Evolutionary conservation across 257 asterid species (phyloP).

Genomic region (Hygrophila difformis): DNA sequence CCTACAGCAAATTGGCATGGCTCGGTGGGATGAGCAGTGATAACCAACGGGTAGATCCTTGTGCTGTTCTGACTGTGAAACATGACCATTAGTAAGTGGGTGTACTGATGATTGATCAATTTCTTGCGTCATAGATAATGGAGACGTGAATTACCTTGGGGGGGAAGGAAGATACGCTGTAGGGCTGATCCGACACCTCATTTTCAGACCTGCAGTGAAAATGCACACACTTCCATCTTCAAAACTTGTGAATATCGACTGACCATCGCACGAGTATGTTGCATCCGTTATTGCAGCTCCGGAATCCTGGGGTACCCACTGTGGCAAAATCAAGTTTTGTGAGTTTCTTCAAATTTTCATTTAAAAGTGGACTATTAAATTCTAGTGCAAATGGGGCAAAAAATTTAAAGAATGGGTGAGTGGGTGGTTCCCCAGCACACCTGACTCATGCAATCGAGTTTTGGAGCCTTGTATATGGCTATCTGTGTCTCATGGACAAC

Average conservation of each 20-base stretch:
- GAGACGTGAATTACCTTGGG: conserved; percentile 27
- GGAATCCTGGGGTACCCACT: conserved; percentile 44
- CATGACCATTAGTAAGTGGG: not conserved
- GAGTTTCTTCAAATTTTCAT: not conserved
- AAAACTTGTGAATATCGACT: conserved; percentile 35
- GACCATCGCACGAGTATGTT: conserved; percentile 55
- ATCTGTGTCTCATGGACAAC: conserved; percentile 47
- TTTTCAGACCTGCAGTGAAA: conserved; percentile 29
- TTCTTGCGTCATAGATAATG: not conserved
- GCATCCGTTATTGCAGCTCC: conserved; percentile 46
- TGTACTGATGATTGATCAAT: not conserved
- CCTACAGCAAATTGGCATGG: conserved; percentile 55
- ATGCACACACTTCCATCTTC: conserved; percentile 37
- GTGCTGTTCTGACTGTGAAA: conserved; percentile 25
- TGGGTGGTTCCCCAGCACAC: conserved; percentile 13
- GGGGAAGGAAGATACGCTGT: conserved; percentile 42
- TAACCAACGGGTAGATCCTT: conserved; percentile 36
- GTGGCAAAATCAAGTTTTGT: conserved; percentile 18
- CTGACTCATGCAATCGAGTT: conserved; percentile 48
- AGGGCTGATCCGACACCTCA: conserved; percentile 45
- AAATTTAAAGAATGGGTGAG: not conserved
- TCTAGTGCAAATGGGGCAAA: not conserved
- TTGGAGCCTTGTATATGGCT: conserved; percentile 43
- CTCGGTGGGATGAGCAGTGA: conserved; percentile 53
- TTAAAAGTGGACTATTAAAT: not conserved